Evolutionary conservation across 768 basidiomycete species (phyloP).

Genomic region (Lanmaoa pseudosensibilis): DNA sequence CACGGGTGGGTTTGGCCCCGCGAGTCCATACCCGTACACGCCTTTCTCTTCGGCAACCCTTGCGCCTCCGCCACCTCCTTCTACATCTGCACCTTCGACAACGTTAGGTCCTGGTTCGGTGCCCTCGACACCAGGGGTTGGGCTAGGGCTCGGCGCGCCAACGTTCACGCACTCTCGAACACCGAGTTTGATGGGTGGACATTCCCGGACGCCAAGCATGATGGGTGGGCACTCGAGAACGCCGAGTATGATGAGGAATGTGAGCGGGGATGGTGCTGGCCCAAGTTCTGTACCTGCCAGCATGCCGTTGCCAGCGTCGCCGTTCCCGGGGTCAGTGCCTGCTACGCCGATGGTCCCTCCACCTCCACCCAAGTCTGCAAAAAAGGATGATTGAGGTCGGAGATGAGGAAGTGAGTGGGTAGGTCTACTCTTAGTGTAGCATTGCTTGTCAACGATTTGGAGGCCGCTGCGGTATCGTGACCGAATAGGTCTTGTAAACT

Average conservation of each 20-base stretch:
- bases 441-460: background rate
- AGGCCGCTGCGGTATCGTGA: background rate
- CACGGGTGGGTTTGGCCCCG: constrained; percentile 27
- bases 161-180: constrained; percentile 18
- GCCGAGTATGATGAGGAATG: constrained; percentile 5
- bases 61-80: background rate
- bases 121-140: constrained; percentile 30
- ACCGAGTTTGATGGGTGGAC: constrained; percentile 17
- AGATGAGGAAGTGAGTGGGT: background rate
- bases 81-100: constrained; percentile 28
- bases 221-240: constrained; percentile 10
- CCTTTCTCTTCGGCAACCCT: constrained; percentile 29
- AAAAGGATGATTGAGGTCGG: constrained; percentile 29
- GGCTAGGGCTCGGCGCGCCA: constrained; percentile 31
- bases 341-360: constrained; percentile 19
- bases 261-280: constrained; percentile 12
- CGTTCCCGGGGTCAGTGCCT: constrained; percentile 19
- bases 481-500: background rate
- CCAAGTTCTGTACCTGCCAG: constrained; percentile 3
- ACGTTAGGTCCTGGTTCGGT: constrained; percentile 32
- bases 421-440: background rate
- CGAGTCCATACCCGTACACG: constrained; percentile 32
- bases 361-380: constrained; percentile 21
- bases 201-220: constrained; percentile 25
- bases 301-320: constrained; percentile 23